Conservation (phyloP, 495 filamentous ascomycete species). For the Penicillium roqueforti region DNA sequence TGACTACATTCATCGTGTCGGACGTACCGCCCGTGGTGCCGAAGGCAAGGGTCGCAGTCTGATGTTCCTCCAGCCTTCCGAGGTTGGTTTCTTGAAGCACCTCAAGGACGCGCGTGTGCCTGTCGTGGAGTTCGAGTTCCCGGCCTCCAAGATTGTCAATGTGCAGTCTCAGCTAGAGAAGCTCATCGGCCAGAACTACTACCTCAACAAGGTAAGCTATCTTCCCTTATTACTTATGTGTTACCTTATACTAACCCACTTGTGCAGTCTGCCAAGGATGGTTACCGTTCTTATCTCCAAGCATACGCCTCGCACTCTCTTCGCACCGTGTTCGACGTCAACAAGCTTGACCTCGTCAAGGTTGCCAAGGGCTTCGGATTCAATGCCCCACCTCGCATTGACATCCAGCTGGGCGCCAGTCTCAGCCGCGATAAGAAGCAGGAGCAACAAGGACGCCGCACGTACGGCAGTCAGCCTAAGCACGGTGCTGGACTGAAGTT, state of each 20-base stretch:
- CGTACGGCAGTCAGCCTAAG: conserved; percentile 71
- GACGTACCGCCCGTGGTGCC: conserved; percentile 84
- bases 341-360: conserved; percentile 89
- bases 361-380: conserved; percentile 95
- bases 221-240: neutral
- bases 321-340: conserved; percentile 85
- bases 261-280: conserved; percentile 59
- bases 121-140: conserved; percentile 94
- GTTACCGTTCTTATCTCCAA: conserved; percentile 81
- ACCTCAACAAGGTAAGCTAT: conserved; percentile 72
- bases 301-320: conserved; percentile 91
- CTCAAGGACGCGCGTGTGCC: conserved; percentile 90
- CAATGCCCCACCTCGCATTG: conserved; percentile 78
- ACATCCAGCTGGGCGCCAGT: conserved; percentile 82
- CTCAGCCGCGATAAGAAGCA: conserved; percentile 85
- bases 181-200: conserved; percentile 91
- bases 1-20: conserved; percentile 96
- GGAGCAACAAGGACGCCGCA: conserved; percentile 62
- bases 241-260: conserved; percentile 13
- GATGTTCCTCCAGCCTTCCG: conserved; percentile 88
- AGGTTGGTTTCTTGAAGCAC: conserved; percentile 88
- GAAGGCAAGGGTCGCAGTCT: conserved; percentile 78
- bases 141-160: conserved; percentile 83
- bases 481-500: conserved; percentile 43
- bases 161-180: conserved; percentile 94